These are phyloP conservation scores for Cicer yamashitae DNA, from an alignment of 306 rosid genomes.

Conservation along the genomic window DNA sequence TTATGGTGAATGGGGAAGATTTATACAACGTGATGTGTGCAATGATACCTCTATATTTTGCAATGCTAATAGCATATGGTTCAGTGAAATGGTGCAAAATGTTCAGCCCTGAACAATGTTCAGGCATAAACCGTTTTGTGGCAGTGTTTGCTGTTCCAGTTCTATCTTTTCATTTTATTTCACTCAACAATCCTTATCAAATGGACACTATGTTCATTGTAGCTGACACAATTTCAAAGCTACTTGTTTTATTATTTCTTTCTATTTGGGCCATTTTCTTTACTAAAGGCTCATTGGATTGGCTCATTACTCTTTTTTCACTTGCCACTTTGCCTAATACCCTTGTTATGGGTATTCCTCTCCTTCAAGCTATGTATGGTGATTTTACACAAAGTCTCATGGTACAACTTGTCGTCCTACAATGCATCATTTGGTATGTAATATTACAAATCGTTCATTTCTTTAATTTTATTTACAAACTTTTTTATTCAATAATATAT, in stretches of 20 bases:
- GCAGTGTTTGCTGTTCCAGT: slow-evolving; percentile 88
- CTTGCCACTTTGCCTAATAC: slow-evolving; percentile 82
- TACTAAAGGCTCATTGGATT: slow-evolving; percentile 67
- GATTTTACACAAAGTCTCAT: slow-evolving; percentile 69
- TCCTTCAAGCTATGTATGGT: slow-evolving; percentile 92
- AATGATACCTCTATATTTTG: slow-evolving; percentile 83
- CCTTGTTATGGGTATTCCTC: slow-evolving; percentile 87
- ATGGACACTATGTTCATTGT: slow-evolving; percentile 77
- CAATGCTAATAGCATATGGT: slow-evolving; percentile 85
- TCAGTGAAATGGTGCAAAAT: slow-evolving; percentile 95
- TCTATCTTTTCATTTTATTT: slow-evolving; percentile 85
- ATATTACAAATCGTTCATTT: neutral
- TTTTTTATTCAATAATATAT: neutral
- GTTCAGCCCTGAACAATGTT: slow-evolving; percentile 77
- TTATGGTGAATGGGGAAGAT: slow-evolving; percentile 69
- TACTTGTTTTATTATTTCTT: slow-evolving; percentile 57
- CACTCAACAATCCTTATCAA: slow-evolving; percentile 73
- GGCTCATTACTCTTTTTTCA: slow-evolving; percentile 89
- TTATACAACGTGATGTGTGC: slow-evolving; percentile 96
- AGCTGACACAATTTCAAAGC: slow-evolving; percentile 76
- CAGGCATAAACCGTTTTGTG: slow-evolving; percentile 93
- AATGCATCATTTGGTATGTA: slow-evolving; percentile 75
- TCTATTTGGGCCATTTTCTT: slow-evolving; percentile 58
- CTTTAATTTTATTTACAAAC: neutral
- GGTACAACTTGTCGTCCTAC: slow-evolving; percentile 92